Evolutionary conservation across 2,329 filamentous ascomycete genomes (phyloP).

Genomic region (Corynespora cassiicola): DNA sequence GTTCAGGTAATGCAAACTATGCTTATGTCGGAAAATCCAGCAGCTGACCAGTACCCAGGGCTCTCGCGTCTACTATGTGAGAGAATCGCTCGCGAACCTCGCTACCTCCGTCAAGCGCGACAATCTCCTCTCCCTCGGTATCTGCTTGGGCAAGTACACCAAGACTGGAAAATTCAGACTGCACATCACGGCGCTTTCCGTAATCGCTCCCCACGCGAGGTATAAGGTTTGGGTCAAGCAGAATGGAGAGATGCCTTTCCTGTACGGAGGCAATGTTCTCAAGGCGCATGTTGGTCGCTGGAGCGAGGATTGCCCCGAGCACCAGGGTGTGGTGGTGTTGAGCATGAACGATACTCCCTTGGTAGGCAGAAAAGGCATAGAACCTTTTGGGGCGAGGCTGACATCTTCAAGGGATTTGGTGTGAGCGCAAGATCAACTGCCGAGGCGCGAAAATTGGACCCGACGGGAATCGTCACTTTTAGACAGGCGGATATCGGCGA

Average conservation of each 20-base stretch:
- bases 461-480: constrained; percentile 88
- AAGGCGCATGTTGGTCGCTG: constrained; percentile 83
- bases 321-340: constrained; percentile 88
- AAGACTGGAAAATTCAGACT: constrained; percentile 96
- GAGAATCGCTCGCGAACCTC: constrained; percentile 86
- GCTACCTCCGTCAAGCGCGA: constrained; percentile 85
- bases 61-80: constrained; percentile 89
- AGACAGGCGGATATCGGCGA: constrained; percentile 94
- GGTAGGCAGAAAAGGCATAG: constrained; percentile 49
- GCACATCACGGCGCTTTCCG: constrained; percentile 88
- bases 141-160: constrained; percentile 92
- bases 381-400: too few relatives aligned
- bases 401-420: constrained; percentile 76
- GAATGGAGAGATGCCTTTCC: constrained; percentile 96
- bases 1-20: constrained; percentile 53
- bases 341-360: constrained; percentile 89
- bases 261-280: constrained; percentile 91
- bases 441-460: constrained; percentile 83
- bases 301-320: constrained; percentile 91
- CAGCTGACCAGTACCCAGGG: constrained; percentile 70
- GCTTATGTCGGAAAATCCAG: constrained; percentile 16
- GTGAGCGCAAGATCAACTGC: constrained; percentile 87
- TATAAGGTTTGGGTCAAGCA: constrained; percentile 98
- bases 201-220: constrained; percentile 87
- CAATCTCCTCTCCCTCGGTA: constrained; percentile 85